A percentile compares a stretch with the other conserved stretches of the same genome.
Evolutionary conservation across 2,329 filamentous ascomycete genomes (phyloP).

Genomic region (Claviceps monticola): DNA sequence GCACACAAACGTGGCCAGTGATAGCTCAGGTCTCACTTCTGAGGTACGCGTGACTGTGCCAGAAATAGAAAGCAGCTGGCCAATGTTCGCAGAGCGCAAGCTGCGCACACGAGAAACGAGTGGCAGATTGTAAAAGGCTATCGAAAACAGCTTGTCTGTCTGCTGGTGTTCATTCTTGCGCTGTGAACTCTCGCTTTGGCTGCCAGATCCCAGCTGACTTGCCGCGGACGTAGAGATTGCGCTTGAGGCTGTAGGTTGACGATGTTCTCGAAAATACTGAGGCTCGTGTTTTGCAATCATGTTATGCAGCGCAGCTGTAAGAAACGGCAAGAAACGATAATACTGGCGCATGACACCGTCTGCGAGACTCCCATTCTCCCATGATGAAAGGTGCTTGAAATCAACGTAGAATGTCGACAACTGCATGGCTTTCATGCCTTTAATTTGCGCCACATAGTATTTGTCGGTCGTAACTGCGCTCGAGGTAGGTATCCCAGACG

Average conservation of each 20-base stretch:
- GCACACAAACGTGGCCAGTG: constrained; percentile 82
- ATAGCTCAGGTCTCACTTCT: constrained; percentile 88
- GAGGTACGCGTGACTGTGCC: constrained; percentile 94
- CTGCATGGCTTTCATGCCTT: constrained; percentile 57
- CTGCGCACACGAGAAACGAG: constrained; percentile 76
- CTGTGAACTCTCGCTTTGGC: constrained; percentile 51
- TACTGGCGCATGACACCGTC: constrained; percentile 81
- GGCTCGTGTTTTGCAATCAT: constrained; percentile 91
- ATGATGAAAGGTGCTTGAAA: constrained; percentile 67
- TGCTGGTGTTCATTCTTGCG: constrained; percentile 87
- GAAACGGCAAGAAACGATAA: constrained; percentile 87
- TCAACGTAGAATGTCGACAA: constrained; percentile 83
- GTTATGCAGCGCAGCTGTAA: constrained; percentile 78
- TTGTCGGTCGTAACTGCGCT: constrained; percentile 63
- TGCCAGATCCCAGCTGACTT: constrained; percentile 47
- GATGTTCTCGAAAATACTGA: constrained; percentile 83
- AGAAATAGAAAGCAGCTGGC: constrained; percentile 86
- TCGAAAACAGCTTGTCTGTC: constrained; percentile 87
- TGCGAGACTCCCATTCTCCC: constrained; percentile 67
- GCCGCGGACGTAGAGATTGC: constrained; percentile 55
- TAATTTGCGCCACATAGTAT: constrained; percentile 75
- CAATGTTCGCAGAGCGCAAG: constrained; percentile 79
- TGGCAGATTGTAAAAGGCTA: constrained; percentile 88
- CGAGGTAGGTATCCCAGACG: constrained; percentile 49
- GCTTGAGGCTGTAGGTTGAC: constrained; percentile 66